A percentile compares a stretch with the other conserved stretches of the same genome.
These are phyloP conservation scores for Citrus australasica DNA, from an alignment of 345 rosid species.

Conservation along the genomic window DNA sequence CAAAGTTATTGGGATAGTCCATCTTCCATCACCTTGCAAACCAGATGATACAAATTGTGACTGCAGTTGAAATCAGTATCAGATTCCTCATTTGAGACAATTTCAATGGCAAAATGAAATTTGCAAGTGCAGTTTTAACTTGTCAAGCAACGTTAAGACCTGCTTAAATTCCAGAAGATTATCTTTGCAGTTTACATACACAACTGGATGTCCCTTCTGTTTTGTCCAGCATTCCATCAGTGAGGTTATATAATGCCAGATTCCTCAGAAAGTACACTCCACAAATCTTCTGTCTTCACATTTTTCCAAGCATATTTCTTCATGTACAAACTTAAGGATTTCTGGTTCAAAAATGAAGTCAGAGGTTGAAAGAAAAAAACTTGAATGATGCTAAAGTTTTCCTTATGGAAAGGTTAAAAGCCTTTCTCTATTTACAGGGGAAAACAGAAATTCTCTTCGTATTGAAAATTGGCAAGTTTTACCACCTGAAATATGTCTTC, in stretches of 20 bases:
- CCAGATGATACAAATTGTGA: constrained; percentile 30
- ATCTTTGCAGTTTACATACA: constrained; percentile 26
- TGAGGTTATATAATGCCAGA: constrained; percentile 23
- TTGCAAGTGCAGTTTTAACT: not conserved
- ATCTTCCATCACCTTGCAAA: constrained; percentile 24
- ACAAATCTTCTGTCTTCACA: constrained; percentile 36
- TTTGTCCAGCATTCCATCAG: constrained; percentile 45
- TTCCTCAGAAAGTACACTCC: constrained; percentile 32
- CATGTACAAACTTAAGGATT: constrained; percentile 29
- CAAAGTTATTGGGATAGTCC: constrained; percentile 39
- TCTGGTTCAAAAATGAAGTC: constrained; percentile 18
- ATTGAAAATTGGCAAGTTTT: not conserved
- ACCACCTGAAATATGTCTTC: constrained; percentile 33
- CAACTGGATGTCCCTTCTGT: constrained; percentile 41
- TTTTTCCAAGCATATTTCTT: constrained; percentile 38
- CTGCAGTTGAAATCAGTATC: constrained; percentile 13
- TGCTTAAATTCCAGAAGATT: constrained; percentile 33
- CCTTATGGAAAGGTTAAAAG: too few species aligned
- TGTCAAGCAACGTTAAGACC: constrained; percentile 10
- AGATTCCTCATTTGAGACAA: not conserved
- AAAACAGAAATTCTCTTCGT: too few species aligned
- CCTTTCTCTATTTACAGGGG: too few species aligned
- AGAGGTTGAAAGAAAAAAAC: not conserved
- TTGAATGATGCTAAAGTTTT: too few species aligned
- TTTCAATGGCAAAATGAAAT: not conserved